Evolutionary conservation across 768 basidiomycete genomes (phyloP), one percentile per base, ranked within the genome.

Genomic region (Obba rivulosa): DNA sequence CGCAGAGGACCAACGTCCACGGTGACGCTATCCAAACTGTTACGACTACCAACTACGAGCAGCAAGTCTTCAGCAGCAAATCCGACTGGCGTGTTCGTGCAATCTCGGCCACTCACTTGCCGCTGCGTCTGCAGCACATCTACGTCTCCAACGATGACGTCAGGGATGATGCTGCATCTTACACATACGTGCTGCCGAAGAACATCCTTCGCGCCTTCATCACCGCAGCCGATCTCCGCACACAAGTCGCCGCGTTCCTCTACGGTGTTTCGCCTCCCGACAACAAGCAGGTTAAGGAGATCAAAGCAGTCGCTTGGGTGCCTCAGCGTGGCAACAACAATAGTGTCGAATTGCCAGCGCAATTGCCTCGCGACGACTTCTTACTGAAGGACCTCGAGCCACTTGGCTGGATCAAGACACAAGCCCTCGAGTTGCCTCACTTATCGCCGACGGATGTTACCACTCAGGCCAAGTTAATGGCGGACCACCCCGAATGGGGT

Each of bases 61-160:
- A 97, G 61, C 89, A 92, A 62, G 87, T 92, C n/a, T 99, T 99
- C 74, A 94, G 91, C 68, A 91, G 87, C 73, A 98, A 99, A 74
- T 97, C 96, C 3, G 96, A 99, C 66, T 99, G 96, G 96, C 92
- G 96, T 59, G 90, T 97, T 25, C 87, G 96, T 53, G 96, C 96
- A 28, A 98, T 99, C 60, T 94, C 92, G 14, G 88, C 96, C 0
- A 98, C 94, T 18, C 94, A 99, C 67, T 78, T 99, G 40, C 83
- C 95, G 3, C 83, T 99, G 52, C 92, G 96, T 61, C 76, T 98
- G 51, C 94, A 98, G 64, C 94, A 99, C 64, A 96, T 98, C 68
- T 98, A 96, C 66, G 96, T 99, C 25, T 95, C 93, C 36, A 99
- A 97, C 62, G 96, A 99, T 60, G 95, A 99, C 62, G 94, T 99